phyloP scores from a whole-genome alignment of 164 flowering plant species.

The Vitis labrusca region DNA sequence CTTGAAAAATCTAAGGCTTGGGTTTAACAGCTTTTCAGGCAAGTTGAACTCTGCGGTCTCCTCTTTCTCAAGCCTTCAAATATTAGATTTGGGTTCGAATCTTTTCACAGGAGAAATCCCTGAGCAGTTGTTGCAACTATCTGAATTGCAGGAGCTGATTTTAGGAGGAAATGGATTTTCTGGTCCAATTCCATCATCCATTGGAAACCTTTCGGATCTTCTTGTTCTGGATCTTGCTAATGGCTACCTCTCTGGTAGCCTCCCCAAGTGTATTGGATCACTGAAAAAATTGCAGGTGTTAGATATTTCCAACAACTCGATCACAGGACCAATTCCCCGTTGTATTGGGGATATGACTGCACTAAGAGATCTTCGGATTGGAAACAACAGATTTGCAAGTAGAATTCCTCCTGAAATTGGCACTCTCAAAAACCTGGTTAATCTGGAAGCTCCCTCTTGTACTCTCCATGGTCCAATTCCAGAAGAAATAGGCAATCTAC shows the following conservation, averaged over 20 bases:
- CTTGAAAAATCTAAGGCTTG: constrained; percentile 7
- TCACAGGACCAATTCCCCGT: constrained; percentile 9
- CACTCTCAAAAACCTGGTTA: constrained; percentile 5
- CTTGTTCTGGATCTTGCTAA: constrained; percentile 9
- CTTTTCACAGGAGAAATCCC: constrained; percentile 16
- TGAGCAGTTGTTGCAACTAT: neutral
- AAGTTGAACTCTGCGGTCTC: constrained; percentile 1
- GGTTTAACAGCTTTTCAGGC: constrained; percentile 14
- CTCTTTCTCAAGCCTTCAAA: constrained; percentile 9
- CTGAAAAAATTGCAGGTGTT: constrained; percentile 2
- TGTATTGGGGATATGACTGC: neutral
- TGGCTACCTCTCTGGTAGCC: constrained; percentile 11
- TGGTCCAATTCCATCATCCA: constrained; percentile 8
- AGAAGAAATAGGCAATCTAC: constrained; percentile 7
- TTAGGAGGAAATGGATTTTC: constrained; percentile 9
- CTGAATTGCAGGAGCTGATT: constrained; percentile 2
- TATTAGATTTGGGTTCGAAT: constrained; percentile 11
- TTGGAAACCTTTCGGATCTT: constrained; percentile 13
- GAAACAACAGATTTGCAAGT: constrained; percentile 4
- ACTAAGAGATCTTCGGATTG: constrained; percentile 7
- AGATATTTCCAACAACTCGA: constrained; percentile 13
- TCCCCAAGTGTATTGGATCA: constrained; percentile 5
- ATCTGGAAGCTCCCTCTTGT: neutral
- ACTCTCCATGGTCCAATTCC: constrained; percentile 12
- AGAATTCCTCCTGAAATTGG: constrained; percentile 10